Base-by-base conservation (phyloP, 306 rosid genomes). In the Rosa chinensis region DNA sequence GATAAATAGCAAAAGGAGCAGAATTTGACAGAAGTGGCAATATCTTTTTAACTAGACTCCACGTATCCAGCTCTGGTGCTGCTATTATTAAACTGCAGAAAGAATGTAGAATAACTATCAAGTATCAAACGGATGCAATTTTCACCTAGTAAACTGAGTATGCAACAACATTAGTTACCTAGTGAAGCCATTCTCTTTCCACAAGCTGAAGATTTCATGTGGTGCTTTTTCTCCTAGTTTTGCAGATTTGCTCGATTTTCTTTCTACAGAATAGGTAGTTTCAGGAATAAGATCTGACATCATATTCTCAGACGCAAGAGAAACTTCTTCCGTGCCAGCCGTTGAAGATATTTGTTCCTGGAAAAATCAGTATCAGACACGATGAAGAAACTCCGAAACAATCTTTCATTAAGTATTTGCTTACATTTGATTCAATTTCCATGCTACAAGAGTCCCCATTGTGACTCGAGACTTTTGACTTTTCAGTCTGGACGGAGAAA, bases 1-100 rank as follows among this genome's bases (percentile, higher is more conserved):
- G 99, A 88, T 91, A 95, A 79, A 92, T 91, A 28, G 92, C 94
- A 89, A 95, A 92, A n/a, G 99, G 94, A 74, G 97, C 98, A 40
- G 99, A 95, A 85, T 89, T 90, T 59, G 99, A 81, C 62, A 92
- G 53, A 66, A 90, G 96, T 23, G 98, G 98, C 81, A 91, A 77
- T 55, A 91, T 83, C 76, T 91, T 92, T 82, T 80, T 87, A 68
- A 88, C 88, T 79, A 91, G 67, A 64, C 79, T 44, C 97, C 97
- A 95, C 43, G 85, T 72, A 86, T 95, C 97, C 84, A 84, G 73
- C 82, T 95, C 94, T 4, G 99, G 96, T 5, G 99, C 97, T 6
- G 98, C 96, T 80, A 95, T 82, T 81, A 95, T 81, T 82, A 95
- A 79, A 86, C 98, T 95, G 92, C 80, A 73, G 39, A 73, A 70